Conservation (phyloP, 1,139 yeast species). For the Yamadazyma spencermartinsiae region DNA sequence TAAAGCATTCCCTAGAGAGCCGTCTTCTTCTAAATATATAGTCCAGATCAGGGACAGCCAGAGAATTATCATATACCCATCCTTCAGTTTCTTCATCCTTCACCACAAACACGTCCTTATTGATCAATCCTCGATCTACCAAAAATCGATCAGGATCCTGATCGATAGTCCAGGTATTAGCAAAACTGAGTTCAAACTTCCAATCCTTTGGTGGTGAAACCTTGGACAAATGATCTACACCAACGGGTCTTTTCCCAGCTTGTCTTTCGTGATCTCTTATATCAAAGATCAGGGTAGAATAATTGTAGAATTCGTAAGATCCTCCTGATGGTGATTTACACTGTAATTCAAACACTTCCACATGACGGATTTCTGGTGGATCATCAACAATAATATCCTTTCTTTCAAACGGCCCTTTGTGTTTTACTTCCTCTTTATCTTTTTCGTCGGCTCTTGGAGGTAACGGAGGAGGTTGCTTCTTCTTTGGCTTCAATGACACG, state of each 20-base stretch:
- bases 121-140: constrained; percentile 39
- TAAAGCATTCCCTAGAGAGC: constrained; percentile 48
- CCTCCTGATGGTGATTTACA: constrained; percentile 60
- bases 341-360: constrained; percentile 78
- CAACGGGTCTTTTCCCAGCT: constrained; percentile 64
- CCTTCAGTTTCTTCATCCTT: constrained; percentile 45
- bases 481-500: constrained; percentile 17
- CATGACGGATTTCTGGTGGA: constrained; percentile 56
- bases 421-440: constrained; percentile 6
- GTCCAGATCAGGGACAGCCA: constrained; percentile 25
- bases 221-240: constrained; percentile 55
- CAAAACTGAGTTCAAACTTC: constrained; percentile 59
- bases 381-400: constrained; percentile 67
- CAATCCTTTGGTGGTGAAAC: constrained; percentile 73
- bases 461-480: constrained; percentile 13
- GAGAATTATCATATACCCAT: constrained; percentile 41
- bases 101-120: constrained; percentile 21
- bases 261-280: constrained; percentile 48
- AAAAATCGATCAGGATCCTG: constrained; percentile 54
- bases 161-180: constrained; percentile 71
- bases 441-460: constrained; percentile 14
- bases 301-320: constrained; percentile 52
- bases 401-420: constrained; percentile 31
- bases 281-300: constrained; percentile 50
- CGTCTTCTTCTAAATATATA: constrained; percentile 57